Evolutionary conservation across 345 rosid genomes (phyloP), one percentile per base, ranked within the genome.

Genomic region (Brassica napus): DNA sequence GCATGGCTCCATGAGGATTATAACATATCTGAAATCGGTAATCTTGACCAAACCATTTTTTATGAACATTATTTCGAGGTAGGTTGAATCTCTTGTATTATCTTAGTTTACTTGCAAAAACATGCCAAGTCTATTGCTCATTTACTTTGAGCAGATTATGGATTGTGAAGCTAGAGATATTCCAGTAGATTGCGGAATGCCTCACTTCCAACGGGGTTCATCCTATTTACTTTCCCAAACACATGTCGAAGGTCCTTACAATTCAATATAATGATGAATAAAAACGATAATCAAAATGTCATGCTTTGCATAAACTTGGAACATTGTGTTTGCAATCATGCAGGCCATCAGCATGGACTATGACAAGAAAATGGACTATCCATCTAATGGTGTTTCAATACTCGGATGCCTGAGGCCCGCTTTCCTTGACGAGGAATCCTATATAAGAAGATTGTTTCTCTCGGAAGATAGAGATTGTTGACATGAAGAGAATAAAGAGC

Each of bases 151-250:
- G 79, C 82, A 92, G 98, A 88, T 84, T 28, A 75, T 86, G 89
- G 97, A 90, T 64, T 84, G 87, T 72, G 94, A 94, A 84, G 78
- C 68, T 49, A 77, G 86, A 73, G 91, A 87, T 68, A 78, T 78
- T 84, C 84, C 93, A 10, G 87, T 85, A 21, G 91, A 92, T 80
- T 94, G 97, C 97, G 97, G 98, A 73, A 89, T 88, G 92, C 93
- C 98, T 58, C 73, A 82, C 89, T 60, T 82, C 87, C 70, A 86
- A 79, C 31, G 82, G 84, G 66, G 78, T 87, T 79, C 97, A 94
- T 89, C 98, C 98, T 42, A 76, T 89, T 66, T 89, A 90, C 86
- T 94, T 94, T 84, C 84, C 97, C 80, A 92, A 90, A 89, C 89
- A 92, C 88, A 63, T 94, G 85, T 83, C 88, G 1, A 91, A 92